phyloP scores from a whole-genome alignment of 2,329 filamentous ascomycete genomes.

The Alternaria panax region DNA sequence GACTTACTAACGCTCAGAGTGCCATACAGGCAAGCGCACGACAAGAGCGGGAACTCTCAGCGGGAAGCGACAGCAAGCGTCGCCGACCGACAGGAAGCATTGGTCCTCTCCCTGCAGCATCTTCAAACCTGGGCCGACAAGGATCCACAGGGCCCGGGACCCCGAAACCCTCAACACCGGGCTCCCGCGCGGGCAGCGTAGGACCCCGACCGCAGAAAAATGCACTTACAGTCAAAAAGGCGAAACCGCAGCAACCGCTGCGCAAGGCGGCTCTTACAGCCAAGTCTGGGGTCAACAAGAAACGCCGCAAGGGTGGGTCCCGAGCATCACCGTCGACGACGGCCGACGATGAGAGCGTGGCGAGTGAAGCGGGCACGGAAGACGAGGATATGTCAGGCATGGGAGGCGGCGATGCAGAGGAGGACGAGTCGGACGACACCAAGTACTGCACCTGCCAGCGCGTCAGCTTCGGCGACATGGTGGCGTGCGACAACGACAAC shows the following conservation, averaged over 20 bases:
- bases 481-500: constrained; percentile 83
- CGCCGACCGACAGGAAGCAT: constrained; percentile 63
- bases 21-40: constrained; percentile 42
- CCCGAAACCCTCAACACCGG: constrained; percentile 64
- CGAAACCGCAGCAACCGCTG: constrained; percentile 61
- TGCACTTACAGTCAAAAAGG: constrained; percentile 59
- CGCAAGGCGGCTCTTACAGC: constrained; percentile 46
- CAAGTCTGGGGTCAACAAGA: constrained; percentile 48
- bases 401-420: constrained; percentile 53
- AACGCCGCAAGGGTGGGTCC: constrained; percentile 48
- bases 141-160: constrained; percentile 69
- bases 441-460: constrained; percentile 85
- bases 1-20: constrained; percentile 46
- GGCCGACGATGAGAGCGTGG: constrained; percentile 62
- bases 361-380: constrained; percentile 53
- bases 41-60: constrained; percentile 62
- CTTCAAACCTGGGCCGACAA: constrained; percentile 65
- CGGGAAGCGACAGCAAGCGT: constrained; percentile 64
- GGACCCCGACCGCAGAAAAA: constrained; percentile 61
- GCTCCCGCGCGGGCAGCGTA: constrained; percentile 65
- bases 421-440: constrained; percentile 77
- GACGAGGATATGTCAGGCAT: constrained; percentile 61
- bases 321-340: constrained; percentile 53
- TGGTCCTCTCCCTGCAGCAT: constrained; percentile 59
- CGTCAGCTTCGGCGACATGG: constrained; percentile 87